Base-by-base conservation (phyloP, 164 flowering plant genomes). In the Paratinospora sagittata region DNA sequence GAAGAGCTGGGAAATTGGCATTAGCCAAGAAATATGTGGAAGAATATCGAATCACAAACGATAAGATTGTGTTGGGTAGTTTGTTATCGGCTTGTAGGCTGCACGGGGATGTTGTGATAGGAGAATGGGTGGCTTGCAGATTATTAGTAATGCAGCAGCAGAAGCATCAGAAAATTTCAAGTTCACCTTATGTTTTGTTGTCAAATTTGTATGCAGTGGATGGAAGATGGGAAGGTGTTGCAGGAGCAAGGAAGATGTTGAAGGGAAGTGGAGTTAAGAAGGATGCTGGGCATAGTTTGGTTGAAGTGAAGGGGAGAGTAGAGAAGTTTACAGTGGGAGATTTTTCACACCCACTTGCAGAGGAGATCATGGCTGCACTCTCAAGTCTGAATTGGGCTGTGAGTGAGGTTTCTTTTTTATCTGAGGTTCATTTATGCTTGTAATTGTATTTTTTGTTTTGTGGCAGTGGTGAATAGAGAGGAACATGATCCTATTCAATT, bases 121-220 rank as follows among this genome's bases (percentile, higher is more conserved):
- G 93, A 30, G 81, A 87, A 76, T 76, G 84, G 34, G 71, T 84
- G 60, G 90, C 84, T 13, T 55, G 55, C 34, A 72, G 67, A 68
- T 77, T 91, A 72, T 41, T 30, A 30, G 34, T 4, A 4, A 30
- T 89, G 75, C 72, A 82, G 55, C 74, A 81, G 63, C 77, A 77
- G 19, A 72, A 83, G 55, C 74, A 81, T 66, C 77, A 76, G n/a
- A 89, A 87, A 3, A 70, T 57, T 58, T 78, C 85, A 6, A 80
- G 88, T 72, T 88, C 92, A 13, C 94, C 92, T 41, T 89, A 81
- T 84, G 91, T 89, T 61, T 68, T 89, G 45, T 69, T 91, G 72
- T 82, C 97, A 7, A 91, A 82, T 73, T 67, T 88, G 70, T 91
- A 84, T 82, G 92, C 97, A 69, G 78, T 81, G 6, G 88, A 76